These are phyloP conservation scores for Rhodamnia argentea DNA, from an alignment of 345 rosid genomes.

Conservation along the genomic window DNA sequence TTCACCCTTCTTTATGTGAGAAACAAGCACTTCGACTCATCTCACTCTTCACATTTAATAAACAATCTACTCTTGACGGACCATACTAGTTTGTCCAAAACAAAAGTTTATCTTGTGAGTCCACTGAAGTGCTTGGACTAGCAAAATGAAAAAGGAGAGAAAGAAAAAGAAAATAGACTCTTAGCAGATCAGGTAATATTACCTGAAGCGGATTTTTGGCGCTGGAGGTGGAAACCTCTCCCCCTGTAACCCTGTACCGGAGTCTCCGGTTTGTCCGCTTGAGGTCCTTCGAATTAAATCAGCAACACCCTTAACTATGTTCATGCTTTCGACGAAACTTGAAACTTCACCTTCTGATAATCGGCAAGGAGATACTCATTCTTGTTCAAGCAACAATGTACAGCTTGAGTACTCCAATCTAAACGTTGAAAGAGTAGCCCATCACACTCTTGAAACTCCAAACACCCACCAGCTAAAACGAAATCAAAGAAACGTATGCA, in stretches of 20 bases:
- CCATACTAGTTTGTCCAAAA: background rate
- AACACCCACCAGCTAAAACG: background rate
- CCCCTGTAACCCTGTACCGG: slow-evolving; percentile 19
- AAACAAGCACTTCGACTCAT: background rate
- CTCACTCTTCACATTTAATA: background rate
- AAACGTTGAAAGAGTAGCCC: background rate
- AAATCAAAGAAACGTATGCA: background rate
- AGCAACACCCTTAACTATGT: slow-evolving; percentile 72
- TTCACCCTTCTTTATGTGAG: background rate
- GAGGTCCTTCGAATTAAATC: slow-evolving; percentile 65
- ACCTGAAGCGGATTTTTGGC: slow-evolving; percentile 52
- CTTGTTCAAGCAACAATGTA: background rate
- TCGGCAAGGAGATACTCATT: background rate
- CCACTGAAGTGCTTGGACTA: background rate
- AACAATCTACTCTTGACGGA: background rate
- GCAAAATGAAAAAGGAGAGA: background rate
- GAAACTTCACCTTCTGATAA: background rate
- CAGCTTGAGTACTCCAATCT: background rate
- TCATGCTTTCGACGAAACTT: slow-evolving; percentile 29
- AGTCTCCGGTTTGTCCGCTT: slow-evolving; percentile 31
- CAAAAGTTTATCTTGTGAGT: background rate
- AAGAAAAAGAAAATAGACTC: background rate
- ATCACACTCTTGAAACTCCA: background rate
- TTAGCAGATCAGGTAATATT: background rate
- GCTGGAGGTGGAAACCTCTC: slow-evolving; percentile 47